Conservation (phyloP, 805 yeast genomes). For the Millerozyma acaciae region DNA sequence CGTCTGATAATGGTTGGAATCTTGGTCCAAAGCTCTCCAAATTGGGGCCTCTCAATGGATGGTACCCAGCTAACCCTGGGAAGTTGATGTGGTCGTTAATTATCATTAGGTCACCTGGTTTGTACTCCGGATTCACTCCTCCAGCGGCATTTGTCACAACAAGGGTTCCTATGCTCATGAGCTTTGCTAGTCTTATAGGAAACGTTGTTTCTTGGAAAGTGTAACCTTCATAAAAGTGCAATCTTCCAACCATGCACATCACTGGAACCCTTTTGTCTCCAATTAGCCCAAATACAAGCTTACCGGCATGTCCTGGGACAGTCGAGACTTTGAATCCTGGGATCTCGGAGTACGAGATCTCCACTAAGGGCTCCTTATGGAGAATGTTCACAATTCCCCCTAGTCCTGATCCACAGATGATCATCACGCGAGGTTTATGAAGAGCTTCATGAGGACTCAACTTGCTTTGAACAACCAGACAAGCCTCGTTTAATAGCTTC, state of each 20-base stretch:
- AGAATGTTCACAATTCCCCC: constrained; percentile 73
- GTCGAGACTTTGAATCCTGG: constrained; percentile 83
- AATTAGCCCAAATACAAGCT: constrained; percentile 72
- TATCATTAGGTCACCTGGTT: constrained; percentile 89
- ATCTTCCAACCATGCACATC: constrained; percentile 88
- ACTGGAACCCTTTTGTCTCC: constrained; percentile 71
- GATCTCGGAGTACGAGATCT: constrained; percentile 60
- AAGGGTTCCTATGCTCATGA: constrained; percentile 56
- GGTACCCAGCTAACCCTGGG: constrained; percentile 87
- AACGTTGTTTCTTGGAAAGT: constrained; percentile 76
- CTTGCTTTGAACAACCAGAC: constrained; percentile 5
- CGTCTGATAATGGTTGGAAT: constrained; percentile 84
- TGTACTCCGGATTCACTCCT: constrained; percentile 63
- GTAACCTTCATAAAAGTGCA: constrained; percentile 92
- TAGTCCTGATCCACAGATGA: constrained; percentile 93
- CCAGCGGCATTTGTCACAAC: constrained; percentile 97
- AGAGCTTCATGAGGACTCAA: constrained; percentile 9
- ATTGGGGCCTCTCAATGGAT: constrained; percentile 87
- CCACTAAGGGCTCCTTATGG: constrained; percentile 36
- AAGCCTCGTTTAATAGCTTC: constrained; percentile 18
- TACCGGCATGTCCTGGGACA: constrained; percentile 88
- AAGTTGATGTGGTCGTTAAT: constrained; percentile 84
- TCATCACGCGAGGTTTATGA: constrained; percentile 56
- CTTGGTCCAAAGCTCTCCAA: constrained; percentile 78
- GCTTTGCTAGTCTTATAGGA: constrained; percentile 73